Evolutionary conservation across 208 protist species (phyloP), one percentile per base, ranked within the genome.

Genomic region (Crithidia fasciculata): DNA sequence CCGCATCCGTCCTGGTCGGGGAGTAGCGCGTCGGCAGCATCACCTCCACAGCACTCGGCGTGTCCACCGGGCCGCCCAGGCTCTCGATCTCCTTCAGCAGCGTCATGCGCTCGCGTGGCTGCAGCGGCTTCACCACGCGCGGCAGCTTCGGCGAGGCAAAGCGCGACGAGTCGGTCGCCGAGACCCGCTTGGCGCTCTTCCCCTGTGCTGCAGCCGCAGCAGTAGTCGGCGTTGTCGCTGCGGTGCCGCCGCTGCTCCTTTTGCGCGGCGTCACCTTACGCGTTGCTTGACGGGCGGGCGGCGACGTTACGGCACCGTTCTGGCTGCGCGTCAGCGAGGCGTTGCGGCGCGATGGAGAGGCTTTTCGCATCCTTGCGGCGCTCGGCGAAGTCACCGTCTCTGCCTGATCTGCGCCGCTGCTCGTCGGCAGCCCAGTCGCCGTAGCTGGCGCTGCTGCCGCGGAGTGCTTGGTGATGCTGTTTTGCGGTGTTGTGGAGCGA

Each of bases 31-130:
- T 16, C 49, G 57, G 71, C n/a, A 53, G 37, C 49, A 87, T 64
- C 70, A 78, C 81, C 67, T 89, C 85, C 16, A 86, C 70, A 13
- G 71, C 80, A 3, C 50, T 41, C 19, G 80, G 69, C 6, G 76
- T 55, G 18, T 68, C 67, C 37, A 80, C 74, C 7, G 74, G 44
- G 61, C 62, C 72, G 57, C 59, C 77, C 15, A 87, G 76, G 10
- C 72, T 87, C 45, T 90, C 82, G 3, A 87, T 83, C 53, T 90
- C 85, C 56, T 72, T 73, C 55, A 87, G 45, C 28, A 90, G 70
- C 37, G 74, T 56, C 44, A 69, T n/a, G 56, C 70, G 71, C 66
- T 80, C 74, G 16, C 52, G 43, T 3, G 59, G 55, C 36, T 54
- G 74, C 16, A 80, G 68, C 39, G 74, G 74, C 18, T 53, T 59